Conservation (phyloP, 345 rosid genomes). For the Gossypium sturtianum region DNA sequence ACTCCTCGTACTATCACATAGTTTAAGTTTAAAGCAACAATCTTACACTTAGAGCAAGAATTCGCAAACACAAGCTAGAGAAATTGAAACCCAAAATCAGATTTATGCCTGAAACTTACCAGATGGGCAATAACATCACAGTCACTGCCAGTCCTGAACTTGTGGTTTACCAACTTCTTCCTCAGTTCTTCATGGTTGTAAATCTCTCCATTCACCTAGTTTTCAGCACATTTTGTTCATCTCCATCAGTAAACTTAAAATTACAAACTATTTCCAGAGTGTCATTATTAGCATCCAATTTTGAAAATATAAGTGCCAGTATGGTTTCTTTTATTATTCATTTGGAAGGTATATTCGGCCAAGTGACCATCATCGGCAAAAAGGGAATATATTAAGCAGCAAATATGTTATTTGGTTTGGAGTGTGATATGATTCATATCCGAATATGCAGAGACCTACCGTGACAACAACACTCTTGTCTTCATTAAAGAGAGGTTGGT, state of each 20-base stretch:
- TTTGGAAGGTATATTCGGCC: no score
- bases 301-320: background rate
- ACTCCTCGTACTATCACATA: conserved; percentile 63
- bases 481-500: conserved; percentile 90
- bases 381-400: no score
- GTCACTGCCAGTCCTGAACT: conserved; percentile 81
- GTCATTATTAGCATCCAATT: background rate
- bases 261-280: background rate
- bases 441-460: conserved; percentile 24
- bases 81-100: background rate
- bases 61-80: background rate
- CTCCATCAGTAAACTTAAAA: background rate
- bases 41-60: background rate
- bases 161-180: conserved; percentile 54
- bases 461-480: conserved; percentile 74
- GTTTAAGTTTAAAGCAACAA: background rate
- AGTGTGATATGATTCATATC: no score
- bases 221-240: background rate
- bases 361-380: no score
- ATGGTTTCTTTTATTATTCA: background rate
- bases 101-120: conserved; percentile 28
- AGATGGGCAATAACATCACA: conserved; percentile 89
- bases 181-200: conserved; percentile 87
- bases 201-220: conserved; percentile 89
- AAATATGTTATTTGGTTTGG: no score